Evolutionary conservation across 2,329 filamentous ascomycete species (phyloP), one percentile per base, ranked within the genome.

Genomic region (Phialophora chinensis): DNA sequence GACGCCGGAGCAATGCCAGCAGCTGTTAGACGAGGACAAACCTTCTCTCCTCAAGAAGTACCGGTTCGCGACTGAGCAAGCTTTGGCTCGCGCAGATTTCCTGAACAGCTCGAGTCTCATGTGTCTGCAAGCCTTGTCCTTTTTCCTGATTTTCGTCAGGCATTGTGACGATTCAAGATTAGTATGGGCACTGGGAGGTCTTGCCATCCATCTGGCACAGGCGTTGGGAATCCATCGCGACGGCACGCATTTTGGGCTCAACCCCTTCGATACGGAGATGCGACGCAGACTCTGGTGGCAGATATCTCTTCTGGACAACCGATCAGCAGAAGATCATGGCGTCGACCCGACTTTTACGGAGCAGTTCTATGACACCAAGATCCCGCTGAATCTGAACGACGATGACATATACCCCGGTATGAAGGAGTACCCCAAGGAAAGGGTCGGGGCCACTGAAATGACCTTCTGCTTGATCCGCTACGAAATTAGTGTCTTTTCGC

Each of bases 11-110:
- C 79, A 78, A 68, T 84, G 77, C 74, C 77, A 76, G 71, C 75
- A 81, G 23, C 81, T 88, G 54, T 79, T 88, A 44, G 84, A 84
- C 11, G 82, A 86, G 74, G 82, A 85, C 35, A 83, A 86, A 62
- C 71, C 77, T 6, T 70, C 77, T 1, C 73, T 85, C 6, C 77
- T 88, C 29, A 79, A 78, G 54, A 83, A 83, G 57, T 90, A 89
- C 74, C 84, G 87, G 8, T 88, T 88, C 72, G 87, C 83, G 1
- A 77, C 87, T 2, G 87, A 90, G 72, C 88, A 90, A 73, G 86
- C 86, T 1, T 78, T 90, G 53, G 85, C 88, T 3, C 82, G 85
- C 58, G 87, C 88, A 7, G 85, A 87, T 68, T 84, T 90, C 59
- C 74, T 91, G 1, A 86, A 84, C 63, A 88, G 86, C 7, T 85